phyloP scores from a whole-genome alignment of 768 basidiomycete species.

The Fomitopsis serialis region DNA sequence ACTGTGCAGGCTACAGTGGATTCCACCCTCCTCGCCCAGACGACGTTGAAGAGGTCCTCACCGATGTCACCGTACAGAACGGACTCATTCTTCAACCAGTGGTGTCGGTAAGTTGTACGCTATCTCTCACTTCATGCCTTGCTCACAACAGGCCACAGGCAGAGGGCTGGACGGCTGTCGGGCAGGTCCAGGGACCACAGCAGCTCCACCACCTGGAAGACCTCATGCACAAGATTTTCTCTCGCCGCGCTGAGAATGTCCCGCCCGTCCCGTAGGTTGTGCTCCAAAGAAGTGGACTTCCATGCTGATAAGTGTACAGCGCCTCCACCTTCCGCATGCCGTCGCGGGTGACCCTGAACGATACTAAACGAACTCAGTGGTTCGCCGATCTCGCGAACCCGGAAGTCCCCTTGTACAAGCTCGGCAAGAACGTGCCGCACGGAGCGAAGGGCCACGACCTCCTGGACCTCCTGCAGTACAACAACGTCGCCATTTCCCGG shows the following conservation, averaged over 20 bases:
- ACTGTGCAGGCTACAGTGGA: constrained; percentile 58
- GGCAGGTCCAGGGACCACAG: background rate
- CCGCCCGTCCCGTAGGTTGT: constrained; percentile 53
- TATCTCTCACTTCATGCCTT: background rate
- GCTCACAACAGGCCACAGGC: constrained; percentile 32
- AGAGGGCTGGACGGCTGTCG: constrained; percentile 36
- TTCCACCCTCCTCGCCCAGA: constrained; percentile 71
- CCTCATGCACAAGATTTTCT: constrained; percentile 73
- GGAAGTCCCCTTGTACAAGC: constrained; percentile 71
- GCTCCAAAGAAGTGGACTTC: background rate
- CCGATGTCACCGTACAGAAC: constrained; percentile 56
- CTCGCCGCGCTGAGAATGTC: constrained; percentile 50
- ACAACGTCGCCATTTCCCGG: constrained; percentile 72
- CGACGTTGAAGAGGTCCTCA: constrained; percentile 72
- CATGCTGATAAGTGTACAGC: background rate
- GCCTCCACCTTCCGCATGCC: constrained; percentile 73
- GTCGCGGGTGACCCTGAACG: constrained; percentile 76
- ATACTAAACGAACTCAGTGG: constrained; percentile 76
- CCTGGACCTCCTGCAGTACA: constrained; percentile 69
- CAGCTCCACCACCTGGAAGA: constrained; percentile 55
- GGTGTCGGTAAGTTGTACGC: constrained; percentile 47
- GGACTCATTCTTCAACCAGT: constrained; percentile 47
- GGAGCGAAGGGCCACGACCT: constrained; percentile 83
- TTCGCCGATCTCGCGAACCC: constrained; percentile 80
- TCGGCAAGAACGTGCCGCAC: constrained; percentile 83